phyloP scores from a whole-genome alignment of 305 asterid species.

The Rubia occidens region DNA sequence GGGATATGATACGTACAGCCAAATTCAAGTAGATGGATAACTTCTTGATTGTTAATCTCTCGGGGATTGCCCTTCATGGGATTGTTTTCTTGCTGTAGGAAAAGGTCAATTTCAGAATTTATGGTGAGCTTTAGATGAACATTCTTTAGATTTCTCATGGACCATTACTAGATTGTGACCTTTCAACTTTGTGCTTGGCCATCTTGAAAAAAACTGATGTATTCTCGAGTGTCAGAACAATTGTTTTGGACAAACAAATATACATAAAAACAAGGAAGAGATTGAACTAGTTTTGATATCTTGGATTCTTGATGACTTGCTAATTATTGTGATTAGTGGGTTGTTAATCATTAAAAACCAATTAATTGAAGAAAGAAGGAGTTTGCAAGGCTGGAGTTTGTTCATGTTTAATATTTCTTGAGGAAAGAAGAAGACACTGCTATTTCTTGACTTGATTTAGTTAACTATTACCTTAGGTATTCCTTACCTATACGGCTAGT shows the following conservation, averaged over 20 bases:
- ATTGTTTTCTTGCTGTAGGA: background rate
- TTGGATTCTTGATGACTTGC: background rate
- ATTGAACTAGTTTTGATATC: background rate
- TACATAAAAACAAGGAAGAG: background rate
- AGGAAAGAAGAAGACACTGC: background rate
- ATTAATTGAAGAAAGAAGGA: background rate
- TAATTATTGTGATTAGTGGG: background rate
- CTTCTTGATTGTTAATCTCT: background rate
- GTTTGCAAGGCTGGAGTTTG: background rate
- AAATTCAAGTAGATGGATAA: background rate
- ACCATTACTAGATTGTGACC: conserved; percentile 11
- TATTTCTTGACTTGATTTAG: background rate
- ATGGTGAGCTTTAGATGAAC: background rate
- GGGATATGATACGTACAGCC: background rate
- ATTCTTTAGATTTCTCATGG: conserved; percentile 6
- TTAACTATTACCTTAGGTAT: background rate
- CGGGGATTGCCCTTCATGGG: background rate
- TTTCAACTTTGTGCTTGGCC: background rate
- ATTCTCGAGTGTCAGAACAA: background rate
- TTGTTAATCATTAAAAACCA: background rate
- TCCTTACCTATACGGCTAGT: background rate
- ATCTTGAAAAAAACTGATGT: background rate
- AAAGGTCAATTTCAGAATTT: conserved; percentile 7
- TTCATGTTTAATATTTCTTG: background rate
- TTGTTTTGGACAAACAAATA: background rate